Conservation (phyloP, 768 basidiomycete species). For the Tylopilus subfusipes region DNA sequence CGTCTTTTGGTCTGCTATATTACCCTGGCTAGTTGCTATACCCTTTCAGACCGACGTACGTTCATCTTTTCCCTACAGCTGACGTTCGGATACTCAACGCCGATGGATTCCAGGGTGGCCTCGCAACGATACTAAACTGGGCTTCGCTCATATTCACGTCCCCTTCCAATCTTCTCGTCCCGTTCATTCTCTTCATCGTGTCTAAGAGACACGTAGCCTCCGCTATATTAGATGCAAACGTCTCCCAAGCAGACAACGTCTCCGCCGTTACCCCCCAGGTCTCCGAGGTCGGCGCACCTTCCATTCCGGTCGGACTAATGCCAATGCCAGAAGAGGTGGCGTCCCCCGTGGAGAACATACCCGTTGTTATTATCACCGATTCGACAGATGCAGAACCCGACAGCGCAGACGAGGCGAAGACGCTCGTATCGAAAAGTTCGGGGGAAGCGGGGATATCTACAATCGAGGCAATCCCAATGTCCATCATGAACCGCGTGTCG, state of each 20-base stretch:
- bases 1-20: conserved; percentile 23
- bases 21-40: conserved; percentile 24
- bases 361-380: conserved; percentile 19
- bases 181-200: conserved; percentile 19
- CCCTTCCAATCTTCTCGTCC: conserved; percentile 22
- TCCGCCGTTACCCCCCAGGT: not conserved
- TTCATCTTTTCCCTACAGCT: not conserved
- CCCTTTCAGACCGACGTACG: conserved; percentile 26
- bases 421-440: conserved; percentile 4
- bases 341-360: conserved; percentile 7
- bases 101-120: conserved; percentile 4
- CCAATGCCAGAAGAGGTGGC: not conserved
- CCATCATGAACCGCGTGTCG: conserved; percentile 16
- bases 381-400: conserved; percentile 1
- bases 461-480: conserved; percentile 10
- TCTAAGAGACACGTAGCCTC: conserved; percentile 21
- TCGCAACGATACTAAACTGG: conserved; percentile 21
- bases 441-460: not conserved
- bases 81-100: not conserved
- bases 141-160: conserved; percentile 24
- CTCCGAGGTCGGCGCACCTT: not conserved
- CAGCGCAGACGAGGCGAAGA: conserved; percentile 2
- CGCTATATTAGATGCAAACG: conserved; percentile 15
- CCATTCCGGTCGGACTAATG: not conserved
- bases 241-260: not conserved